Percentiles rank a stretch among this genome's conserved stretches.
Conservation (phyloP, 192 early-diverging fungal species). For the Bifiguratus adelaidae region DNA sequence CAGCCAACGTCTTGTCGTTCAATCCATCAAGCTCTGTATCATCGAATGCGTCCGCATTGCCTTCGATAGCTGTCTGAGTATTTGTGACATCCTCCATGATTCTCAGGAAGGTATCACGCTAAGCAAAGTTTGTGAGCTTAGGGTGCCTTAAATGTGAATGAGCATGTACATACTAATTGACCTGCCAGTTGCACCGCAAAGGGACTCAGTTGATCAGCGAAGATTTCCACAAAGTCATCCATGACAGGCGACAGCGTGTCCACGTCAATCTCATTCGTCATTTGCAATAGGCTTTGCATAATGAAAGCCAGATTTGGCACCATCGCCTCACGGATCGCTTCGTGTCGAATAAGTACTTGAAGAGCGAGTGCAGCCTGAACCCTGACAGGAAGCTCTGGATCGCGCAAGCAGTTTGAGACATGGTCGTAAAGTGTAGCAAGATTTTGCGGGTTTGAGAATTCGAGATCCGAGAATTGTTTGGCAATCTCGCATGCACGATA, state of each 20-base stretch:
- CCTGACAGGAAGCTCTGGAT: conserved; percentile 79
- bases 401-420: conserved; percentile 56
- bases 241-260: conserved; percentile 81
- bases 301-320: conserved; percentile 72
- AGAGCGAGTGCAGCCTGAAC: conserved; percentile 80
- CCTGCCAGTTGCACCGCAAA: conserved; percentile 85
- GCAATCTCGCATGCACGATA: conserved; percentile 41
- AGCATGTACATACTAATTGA: conserved; percentile 47
- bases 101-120: conserved; percentile 77
- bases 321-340: conserved; percentile 60
- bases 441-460: conserved; percentile 47
- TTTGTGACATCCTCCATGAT: conserved; percentile 65
- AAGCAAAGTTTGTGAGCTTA: neutral
- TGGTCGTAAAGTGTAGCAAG: conserved; percentile 29
- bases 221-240: conserved; percentile 87
- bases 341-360: conserved; percentile 67
- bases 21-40: conserved; percentile 44
- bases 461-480: conserved; percentile 42
- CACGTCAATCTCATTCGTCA: conserved; percentile 90
- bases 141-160: neutral
- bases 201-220: conserved; percentile 81
- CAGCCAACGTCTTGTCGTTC: conserved; percentile 81
- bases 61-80: conserved; percentile 19
- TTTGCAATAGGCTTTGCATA: conserved; percentile 76
- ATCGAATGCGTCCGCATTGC: conserved; percentile 32